These are phyloP conservation scores for Tolypocladium endophyticum DNA, from an alignment of 2,329 filamentous ascomycete genomes.

Conservation along the genomic window DNA sequence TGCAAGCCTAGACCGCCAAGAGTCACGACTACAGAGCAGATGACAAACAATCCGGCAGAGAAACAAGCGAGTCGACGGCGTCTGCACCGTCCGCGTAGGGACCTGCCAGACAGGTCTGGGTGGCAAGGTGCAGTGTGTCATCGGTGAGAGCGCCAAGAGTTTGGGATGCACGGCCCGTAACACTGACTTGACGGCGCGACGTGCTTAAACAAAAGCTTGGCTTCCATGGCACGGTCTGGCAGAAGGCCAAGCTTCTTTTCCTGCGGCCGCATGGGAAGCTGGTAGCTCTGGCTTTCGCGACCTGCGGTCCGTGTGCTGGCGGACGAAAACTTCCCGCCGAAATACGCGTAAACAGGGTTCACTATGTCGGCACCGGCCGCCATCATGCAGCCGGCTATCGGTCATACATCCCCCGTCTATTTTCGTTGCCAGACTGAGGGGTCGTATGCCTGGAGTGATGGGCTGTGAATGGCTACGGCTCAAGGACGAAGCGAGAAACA, in stretches of 20 bases:
- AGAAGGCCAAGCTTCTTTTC: background rate
- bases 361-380: background rate
- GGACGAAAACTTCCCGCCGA: background rate
- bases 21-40: background rate
- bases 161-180: background rate
- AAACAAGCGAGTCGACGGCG: background rate
- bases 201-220: background rate
- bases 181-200: background rate
- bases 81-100: background rate
- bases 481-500: background rate
- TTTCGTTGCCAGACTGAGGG: background rate
- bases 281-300: background rate
- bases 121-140: background rate
- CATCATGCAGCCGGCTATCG: background rate
- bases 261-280: background rate
- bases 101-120: background rate
- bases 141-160: background rate
- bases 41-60: background rate
- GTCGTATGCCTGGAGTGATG: background rate
- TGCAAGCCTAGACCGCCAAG: background rate
- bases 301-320: too few relatives aligned
- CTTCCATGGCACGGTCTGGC: background rate
- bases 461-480: background rate
- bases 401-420: background rate
- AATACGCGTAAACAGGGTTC: background rate